A percentile compares a stretch with the other conserved stretches of the same genome.
phyloP scores from a whole-genome alignment of 352 stramenopile genomes.

The Globisporangium apiculatum region DNA sequence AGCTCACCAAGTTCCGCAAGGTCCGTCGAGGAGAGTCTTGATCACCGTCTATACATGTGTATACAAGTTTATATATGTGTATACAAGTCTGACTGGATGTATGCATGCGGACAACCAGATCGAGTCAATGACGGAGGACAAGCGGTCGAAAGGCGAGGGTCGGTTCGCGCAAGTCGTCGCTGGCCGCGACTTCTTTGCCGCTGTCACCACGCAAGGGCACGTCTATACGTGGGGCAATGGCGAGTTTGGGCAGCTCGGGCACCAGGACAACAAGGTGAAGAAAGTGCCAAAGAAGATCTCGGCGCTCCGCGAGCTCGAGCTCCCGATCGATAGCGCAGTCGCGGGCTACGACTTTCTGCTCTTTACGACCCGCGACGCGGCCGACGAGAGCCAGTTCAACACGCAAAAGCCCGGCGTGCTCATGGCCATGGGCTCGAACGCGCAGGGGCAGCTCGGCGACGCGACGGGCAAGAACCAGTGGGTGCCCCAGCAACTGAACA shows the following conservation, averaged over 20 bases:
- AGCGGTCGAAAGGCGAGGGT: slow-evolving; percentile 69
- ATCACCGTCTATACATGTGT: too few relatives aligned
- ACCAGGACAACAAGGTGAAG: slow-evolving; percentile 85
- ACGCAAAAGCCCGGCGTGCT: slow-evolving; percentile 68
- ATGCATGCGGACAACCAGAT: slow-evolving; percentile 20
- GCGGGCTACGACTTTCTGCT: slow-evolving; percentile 68
- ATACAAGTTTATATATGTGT: too few relatives aligned
- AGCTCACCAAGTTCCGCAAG: slow-evolving; percentile 69
- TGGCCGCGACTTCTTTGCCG: slow-evolving; percentile 53
- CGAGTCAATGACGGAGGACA: slow-evolving; percentile 61
- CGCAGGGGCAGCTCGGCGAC: slow-evolving; percentile 60
- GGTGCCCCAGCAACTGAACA: slow-evolving; percentile 74
- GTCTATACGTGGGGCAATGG: slow-evolving; percentile 79
- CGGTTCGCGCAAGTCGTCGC: slow-evolving; percentile 42
- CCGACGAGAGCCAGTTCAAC: slow-evolving; percentile 71
- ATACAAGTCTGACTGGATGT: too few relatives aligned
- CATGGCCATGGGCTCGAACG: slow-evolving; percentile 77
- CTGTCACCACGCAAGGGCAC: slow-evolving; percentile 52
- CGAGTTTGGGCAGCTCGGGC: slow-evolving; percentile 65
- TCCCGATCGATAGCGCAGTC: slow-evolving; percentile 47
- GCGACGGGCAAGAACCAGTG: slow-evolving; percentile 73
- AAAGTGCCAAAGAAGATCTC: slow-evolving; percentile 84
- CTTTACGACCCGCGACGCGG: slow-evolving; percentile 58
- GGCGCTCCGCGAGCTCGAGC: slow-evolving; percentile 66
- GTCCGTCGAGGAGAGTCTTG: slow-evolving; percentile 15